Evolutionary conservation across 2,329 filamentous ascomycete genomes (phyloP), one percentile per base, ranked within the genome.

Genomic region (Ilyonectria sp.): DNA sequence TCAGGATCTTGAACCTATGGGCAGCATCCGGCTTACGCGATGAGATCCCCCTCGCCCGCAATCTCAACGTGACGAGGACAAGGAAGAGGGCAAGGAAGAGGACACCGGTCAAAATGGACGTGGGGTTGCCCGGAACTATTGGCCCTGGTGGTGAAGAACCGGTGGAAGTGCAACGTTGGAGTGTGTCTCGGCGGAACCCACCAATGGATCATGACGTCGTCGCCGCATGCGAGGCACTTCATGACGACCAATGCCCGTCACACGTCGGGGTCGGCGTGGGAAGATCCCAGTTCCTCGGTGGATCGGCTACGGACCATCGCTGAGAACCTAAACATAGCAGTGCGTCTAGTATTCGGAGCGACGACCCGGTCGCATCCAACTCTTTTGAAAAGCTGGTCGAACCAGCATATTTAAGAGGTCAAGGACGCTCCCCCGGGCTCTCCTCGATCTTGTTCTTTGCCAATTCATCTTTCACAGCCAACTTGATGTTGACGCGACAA

Each of bases 271-370:
- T 67, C 61, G 60, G 55, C 67, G 72, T 75, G 74, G 72, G 67
- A 75, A 54, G 60, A 60, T 71, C 66, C 73, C 64, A 61, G 67
- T 61, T 50, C 50, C 31, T 52, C 37, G 61, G 71, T 63, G 56
- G 60, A 63, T 73, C 63, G 58, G 29, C 64, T 75, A 75, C 74
- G 74, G 74, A 71, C 74, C 74, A 74, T 75, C 74, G 74, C 74
- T 75, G 43, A 57, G 69, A 71, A 54, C 63, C 69, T 70, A 71
- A 74, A 69, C 60, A 69, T 65, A 10, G 66, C 37, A 52, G 60
- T 9, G 46, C 29, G 49, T 44, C 60, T 58, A 60, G 67, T 35
- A 57, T 49, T 66, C 61, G 40, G 72, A 65, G 74, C 74, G 74
- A 75, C 67, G 74, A 72, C 68, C 74, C 74, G 74, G 72, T 72